Conservation (phyloP, 805 yeast species). For the Saccharomyces jurei region DNA sequence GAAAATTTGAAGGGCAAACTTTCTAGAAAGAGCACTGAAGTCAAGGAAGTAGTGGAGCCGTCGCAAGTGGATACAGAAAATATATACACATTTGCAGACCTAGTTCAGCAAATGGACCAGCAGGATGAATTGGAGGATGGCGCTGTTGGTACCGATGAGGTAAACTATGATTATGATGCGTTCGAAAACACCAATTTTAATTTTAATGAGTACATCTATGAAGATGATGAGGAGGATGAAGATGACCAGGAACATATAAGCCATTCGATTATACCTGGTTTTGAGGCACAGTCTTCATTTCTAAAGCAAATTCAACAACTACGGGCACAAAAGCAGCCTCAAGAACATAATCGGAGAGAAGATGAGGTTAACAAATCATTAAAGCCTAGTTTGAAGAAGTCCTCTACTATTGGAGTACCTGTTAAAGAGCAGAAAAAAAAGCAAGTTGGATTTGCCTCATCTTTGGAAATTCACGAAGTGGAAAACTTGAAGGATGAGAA, state of each 20-base stretch:
- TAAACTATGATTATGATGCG: constrained; percentile 19
- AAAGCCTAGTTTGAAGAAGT: constrained; percentile 14
- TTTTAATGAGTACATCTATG: constrained; percentile 2
- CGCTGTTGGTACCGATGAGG: constrained; percentile 11
- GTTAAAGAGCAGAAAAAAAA: constrained; percentile 15
- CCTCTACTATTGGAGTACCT: not conserved
- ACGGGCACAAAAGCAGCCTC: constrained; percentile 7
- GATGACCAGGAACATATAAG: constrained; percentile 15
- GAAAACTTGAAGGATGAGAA: constrained; percentile 29
- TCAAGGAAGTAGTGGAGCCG: not conserved
- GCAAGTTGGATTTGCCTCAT: constrained; percentile 27
- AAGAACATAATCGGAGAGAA: not conserved
- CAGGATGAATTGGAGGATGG: constrained; percentile 26
- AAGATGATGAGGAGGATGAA: constrained; percentile 10
- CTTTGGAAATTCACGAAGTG: constrained; percentile 28
- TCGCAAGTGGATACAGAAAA: constrained; percentile 17
- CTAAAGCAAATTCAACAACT: constrained; percentile 22
- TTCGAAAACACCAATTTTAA: constrained; percentile 3
- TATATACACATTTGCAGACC: constrained; percentile 29
- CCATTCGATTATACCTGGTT: constrained; percentile 19
- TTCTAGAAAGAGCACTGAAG: constrained; percentile 37
- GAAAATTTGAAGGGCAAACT: constrained; percentile 47
- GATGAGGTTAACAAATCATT: not conserved
- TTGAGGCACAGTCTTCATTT: constrained; percentile 19
- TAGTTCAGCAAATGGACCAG: constrained; percentile 27